phyloP scores from a whole-genome alignment of 306 rosid genomes.

The Quercus robur region DNA sequence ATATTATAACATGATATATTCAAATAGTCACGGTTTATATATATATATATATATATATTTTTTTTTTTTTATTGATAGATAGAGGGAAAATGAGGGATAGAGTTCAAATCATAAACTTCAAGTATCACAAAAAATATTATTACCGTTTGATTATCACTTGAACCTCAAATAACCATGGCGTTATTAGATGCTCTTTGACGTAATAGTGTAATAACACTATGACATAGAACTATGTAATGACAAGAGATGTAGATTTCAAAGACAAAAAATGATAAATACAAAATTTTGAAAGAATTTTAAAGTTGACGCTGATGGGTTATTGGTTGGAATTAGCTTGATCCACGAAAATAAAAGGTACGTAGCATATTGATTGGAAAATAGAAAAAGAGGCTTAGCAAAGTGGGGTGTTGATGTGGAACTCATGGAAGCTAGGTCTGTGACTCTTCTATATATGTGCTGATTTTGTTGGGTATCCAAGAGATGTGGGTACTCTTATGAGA shows the following conservation, averaged over 20 bases:
- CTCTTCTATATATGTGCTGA: background rate
- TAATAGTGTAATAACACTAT: background rate
- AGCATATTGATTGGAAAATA: background rate
- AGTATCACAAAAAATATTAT: too few relatives aligned
- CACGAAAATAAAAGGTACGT: background rate
- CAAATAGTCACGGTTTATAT: too few relatives aligned
- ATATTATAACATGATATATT: background rate
- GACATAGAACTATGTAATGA: background rate
- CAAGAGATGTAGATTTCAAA: background rate
- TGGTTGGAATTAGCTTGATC: background rate
- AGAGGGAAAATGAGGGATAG: too few relatives aligned
- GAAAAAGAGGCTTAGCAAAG: background rate
- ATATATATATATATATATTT: too few relatives aligned
- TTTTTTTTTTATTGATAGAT: too few relatives aligned
- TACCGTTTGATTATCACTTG: background rate
- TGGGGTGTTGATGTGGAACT: background rate
- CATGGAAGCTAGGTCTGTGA: background rate
- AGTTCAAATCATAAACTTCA: too few relatives aligned
- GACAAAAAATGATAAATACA: background rate
- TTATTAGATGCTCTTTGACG: background rate
- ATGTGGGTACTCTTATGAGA: constrained; percentile 3
- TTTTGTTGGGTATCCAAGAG: constrained; percentile 18
- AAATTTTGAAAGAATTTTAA: background rate
- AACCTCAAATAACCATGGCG: too few relatives aligned
- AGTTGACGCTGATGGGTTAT: background rate